These are phyloP conservation scores for Wickerhamomyces sp. DNA, from an alignment of 1,139 yeast species.

Conservation along the genomic window DNA sequence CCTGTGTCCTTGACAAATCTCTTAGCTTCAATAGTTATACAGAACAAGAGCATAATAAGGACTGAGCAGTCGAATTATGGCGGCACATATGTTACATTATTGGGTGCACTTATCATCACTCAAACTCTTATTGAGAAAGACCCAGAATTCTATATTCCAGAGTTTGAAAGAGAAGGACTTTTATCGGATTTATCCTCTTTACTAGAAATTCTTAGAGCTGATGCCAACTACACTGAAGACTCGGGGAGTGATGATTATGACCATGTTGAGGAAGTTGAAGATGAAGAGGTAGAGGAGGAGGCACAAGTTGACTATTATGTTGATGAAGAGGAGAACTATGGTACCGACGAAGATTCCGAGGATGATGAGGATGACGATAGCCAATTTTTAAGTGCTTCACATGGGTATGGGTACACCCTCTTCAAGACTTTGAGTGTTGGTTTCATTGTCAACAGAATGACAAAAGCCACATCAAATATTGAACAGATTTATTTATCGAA, in stretches of 20 bases:
- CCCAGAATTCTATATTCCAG: slow-evolving; percentile 39
- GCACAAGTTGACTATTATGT: slow-evolving; percentile 2
- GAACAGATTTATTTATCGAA: slow-evolving; percentile 17
- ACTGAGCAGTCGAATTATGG: slow-evolving; percentile 22
- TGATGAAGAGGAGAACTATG: slow-evolving; percentile 1
- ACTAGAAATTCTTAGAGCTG: slow-evolving; percentile 22
- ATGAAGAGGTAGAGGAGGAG: slow-evolving; percentile 13
- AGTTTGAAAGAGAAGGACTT: slow-evolving; percentile 71
- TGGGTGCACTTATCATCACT: slow-evolving; percentile 51
- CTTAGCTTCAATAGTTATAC: slow-evolving; percentile 69
- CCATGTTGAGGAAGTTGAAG: slow-evolving; percentile 10
- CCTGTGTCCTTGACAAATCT: slow-evolving; percentile 38
- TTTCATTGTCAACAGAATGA: slow-evolving; percentile 3
- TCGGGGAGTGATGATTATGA: slow-evolving; percentile 24
- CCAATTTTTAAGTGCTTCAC: no score
- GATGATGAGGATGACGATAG: slow-evolving; percentile 22
- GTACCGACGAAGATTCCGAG: slow-evolving; percentile 10
- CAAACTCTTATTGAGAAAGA: slow-evolving; percentile 40
- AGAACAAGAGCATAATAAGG: slow-evolving; percentile 35
- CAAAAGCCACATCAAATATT: slow-evolving; percentile 14
- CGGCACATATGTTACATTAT: slow-evolving; percentile 36
- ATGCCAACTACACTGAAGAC: slow-evolving; percentile 20
- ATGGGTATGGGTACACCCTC: neutral
- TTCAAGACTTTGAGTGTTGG: slow-evolving; percentile 8
- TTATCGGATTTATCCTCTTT: slow-evolving; percentile 44